Conservation (phyloP, 208 protist genomes). For the Trichomonas tenax region DNA sequence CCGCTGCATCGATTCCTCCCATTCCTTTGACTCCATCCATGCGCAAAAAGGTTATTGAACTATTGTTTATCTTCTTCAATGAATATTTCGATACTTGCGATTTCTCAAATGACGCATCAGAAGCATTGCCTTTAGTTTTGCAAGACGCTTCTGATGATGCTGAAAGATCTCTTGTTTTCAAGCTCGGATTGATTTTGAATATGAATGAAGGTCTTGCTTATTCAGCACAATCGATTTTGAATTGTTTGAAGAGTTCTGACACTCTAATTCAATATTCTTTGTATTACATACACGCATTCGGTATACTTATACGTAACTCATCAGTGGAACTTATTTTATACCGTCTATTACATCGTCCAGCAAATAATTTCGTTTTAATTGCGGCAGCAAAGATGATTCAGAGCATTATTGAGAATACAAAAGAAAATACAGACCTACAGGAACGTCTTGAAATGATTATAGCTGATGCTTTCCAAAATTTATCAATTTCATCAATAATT, state of each 20-base stretch:
- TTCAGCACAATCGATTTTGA: not conserved
- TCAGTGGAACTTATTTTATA: not conserved
- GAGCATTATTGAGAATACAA: not conserved
- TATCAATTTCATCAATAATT: not conserved
- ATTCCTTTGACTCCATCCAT: not conserved
- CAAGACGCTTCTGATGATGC: not conserved
- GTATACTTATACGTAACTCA: not conserved
- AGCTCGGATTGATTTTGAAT: not conserved
- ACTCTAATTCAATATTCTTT: not conserved
- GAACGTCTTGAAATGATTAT: not conserved
- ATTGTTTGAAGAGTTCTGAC: not conserved
- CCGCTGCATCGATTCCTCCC: not conserved
- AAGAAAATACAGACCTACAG: not conserved
- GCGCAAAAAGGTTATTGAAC: not conserved
- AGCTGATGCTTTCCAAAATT: not conserved
- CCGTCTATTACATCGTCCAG: not conserved
- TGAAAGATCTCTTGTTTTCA: not conserved
- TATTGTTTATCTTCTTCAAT: not conserved
- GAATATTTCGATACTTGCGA: not conserved
- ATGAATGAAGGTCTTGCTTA: not conserved
- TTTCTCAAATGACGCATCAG: not conserved
- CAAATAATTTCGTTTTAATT: not conserved
- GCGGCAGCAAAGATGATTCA: not conserved
- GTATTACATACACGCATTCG: not conserved
- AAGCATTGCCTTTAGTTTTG: not conserved